Evolutionary conservation across 768 basidiomycete genomes (phyloP).

Genomic region (Brasilioporus rufonigricans): DNA sequence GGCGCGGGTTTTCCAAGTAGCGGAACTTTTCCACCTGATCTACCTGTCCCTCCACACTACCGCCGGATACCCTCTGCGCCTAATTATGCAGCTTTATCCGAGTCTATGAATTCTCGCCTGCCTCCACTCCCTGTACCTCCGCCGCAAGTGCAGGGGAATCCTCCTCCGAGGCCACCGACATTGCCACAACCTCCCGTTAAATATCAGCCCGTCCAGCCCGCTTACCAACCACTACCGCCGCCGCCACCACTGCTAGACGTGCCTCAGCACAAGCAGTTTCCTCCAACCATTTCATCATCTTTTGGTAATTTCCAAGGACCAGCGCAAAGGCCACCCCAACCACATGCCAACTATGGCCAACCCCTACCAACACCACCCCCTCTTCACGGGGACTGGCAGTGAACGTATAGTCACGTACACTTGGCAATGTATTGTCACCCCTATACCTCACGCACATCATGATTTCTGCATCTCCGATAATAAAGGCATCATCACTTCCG

Average conservation of each 20-base stretch:
- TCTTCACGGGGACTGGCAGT: slow-evolving; percentile 28
- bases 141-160: slow-evolving; percentile 21
- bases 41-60: slow-evolving; percentile 34
- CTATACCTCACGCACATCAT: slow-evolving; percentile 9
- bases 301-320: slow-evolving; percentile 34
- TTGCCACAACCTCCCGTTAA: slow-evolving; percentile 50
- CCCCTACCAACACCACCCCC: slow-evolving; percentile 27
- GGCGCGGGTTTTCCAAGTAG: slow-evolving; percentile 15
- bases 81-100: slow-evolving; percentile 24
- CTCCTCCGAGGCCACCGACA: slow-evolving; percentile 42
- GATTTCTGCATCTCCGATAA: slow-evolving; percentile 10
- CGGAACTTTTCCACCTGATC: slow-evolving; percentile 17
- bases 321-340: slow-evolving; percentile 40
- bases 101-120: slow-evolving; percentile 13
- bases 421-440: slow-evolving; percentile 16
- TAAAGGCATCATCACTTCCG: slow-evolving; percentile 3
- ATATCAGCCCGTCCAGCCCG: slow-evolving; percentile 42
- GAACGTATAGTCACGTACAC: slow-evolving; percentile 16
- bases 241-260: slow-evolving; percentile 33
- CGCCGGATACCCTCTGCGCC: slow-evolving; percentile 27
- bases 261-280: slow-evolving; percentile 27
- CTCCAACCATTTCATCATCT: slow-evolving; percentile 22
- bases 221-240: slow-evolving; percentile 35
- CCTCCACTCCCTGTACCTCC: slow-evolving; percentile 30
- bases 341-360: slow-evolving; percentile 30